Conservation (phyloP, 805 yeast species). For the Hanseniaspora hatyaiensis region DNA sequence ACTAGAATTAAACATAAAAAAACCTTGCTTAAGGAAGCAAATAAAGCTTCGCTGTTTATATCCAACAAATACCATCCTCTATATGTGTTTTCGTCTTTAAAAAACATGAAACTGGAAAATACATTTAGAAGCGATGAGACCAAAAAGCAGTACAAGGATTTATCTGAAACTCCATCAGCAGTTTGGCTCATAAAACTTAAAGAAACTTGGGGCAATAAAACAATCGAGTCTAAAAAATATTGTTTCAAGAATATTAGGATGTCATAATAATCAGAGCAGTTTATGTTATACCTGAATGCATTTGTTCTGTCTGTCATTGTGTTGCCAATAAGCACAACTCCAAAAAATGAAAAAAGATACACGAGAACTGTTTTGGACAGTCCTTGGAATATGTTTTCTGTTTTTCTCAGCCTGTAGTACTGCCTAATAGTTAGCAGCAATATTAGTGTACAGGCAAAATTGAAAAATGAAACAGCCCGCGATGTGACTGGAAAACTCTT, state of each 20-base stretch:
- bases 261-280: constrained; percentile 34
- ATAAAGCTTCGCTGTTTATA: constrained; percentile 22
- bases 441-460: constrained; percentile 18
- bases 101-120: neutral
- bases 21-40: constrained; percentile 19
- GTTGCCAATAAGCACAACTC: neutral
- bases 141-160: constrained; percentile 19
- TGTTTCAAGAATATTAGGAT: constrained; percentile 32
- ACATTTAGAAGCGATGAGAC: neutral
- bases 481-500: constrained; percentile 23
- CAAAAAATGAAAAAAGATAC: constrained; percentile 18
- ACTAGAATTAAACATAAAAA: constrained; percentile 18
- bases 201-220: constrained; percentile 34
- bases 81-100: neutral
- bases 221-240: constrained; percentile 21
- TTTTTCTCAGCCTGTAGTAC: constrained; percentile 23
- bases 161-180: constrained; percentile 27
- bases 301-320: neutral
- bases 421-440: constrained; percentile 25
- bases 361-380: constrained; percentile 24
- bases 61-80: constrained; percentile 20
- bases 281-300: constrained; percentile 28
- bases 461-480: constrained; percentile 19
- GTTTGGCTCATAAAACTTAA: constrained; percentile 32
- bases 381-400: constrained; percentile 32